A percentile compares a stretch with the other conserved stretches of the same genome.
These are phyloP conservation scores for Globisporangium ultimum DNA, from an alignment of 352 stramenopile genomes.

Conservation along the genomic window DNA sequence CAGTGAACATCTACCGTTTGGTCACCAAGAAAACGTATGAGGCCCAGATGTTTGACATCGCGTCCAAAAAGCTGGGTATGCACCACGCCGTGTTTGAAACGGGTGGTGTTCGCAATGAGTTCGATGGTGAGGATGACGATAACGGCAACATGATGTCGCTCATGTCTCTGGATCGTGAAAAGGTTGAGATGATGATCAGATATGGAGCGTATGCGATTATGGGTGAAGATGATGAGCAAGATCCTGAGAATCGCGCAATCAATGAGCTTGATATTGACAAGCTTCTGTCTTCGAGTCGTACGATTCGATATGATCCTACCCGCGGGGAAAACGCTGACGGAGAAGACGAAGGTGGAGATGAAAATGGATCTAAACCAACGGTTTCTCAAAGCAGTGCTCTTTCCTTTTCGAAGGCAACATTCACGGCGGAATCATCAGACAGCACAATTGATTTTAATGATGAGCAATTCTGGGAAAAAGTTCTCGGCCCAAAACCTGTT, in stretches of 20 bases:
- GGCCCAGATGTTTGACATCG: slow-evolving; percentile 99
- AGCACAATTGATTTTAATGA: slow-evolving; percentile 89
- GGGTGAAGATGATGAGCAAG: slow-evolving; percentile 95
- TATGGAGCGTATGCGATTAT: slow-evolving; percentile 97
- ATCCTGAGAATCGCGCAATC: slow-evolving; percentile 85
- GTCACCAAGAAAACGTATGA: slow-evolving; percentile 99
- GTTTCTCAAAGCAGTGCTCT: slow-evolving; percentile 59
- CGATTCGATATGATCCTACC: slow-evolving; percentile 85
- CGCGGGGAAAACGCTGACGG: slow-evolving; percentile 34
- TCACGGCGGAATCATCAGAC: slow-evolving; percentile 85
- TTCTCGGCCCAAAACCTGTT: slow-evolving; percentile 81
- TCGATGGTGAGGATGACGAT: slow-evolving; percentile 93
- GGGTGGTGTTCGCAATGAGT: slow-evolving; percentile 87
- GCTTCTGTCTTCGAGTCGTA: slow-evolving; percentile 79
- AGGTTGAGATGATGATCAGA: slow-evolving; percentile 98
- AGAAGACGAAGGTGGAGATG: slow-evolving; percentile 33
- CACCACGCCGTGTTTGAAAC: slow-evolving; percentile 98
- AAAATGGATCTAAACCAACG: slow-evolving; percentile 26
- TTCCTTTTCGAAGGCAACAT: slow-evolving; percentile 87
- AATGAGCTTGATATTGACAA: slow-evolving; percentile 90
- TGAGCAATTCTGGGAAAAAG: slow-evolving; percentile 91
- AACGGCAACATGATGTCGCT: slow-evolving; percentile 90
- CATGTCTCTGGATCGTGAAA: slow-evolving; percentile 94
- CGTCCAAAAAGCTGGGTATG: slow-evolving; percentile 98
- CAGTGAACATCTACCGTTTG: slow-evolving; percentile 99